Base-by-base conservation (phyloP, 805 yeast species). In the Cyberlindnera bimundalis region DNA sequence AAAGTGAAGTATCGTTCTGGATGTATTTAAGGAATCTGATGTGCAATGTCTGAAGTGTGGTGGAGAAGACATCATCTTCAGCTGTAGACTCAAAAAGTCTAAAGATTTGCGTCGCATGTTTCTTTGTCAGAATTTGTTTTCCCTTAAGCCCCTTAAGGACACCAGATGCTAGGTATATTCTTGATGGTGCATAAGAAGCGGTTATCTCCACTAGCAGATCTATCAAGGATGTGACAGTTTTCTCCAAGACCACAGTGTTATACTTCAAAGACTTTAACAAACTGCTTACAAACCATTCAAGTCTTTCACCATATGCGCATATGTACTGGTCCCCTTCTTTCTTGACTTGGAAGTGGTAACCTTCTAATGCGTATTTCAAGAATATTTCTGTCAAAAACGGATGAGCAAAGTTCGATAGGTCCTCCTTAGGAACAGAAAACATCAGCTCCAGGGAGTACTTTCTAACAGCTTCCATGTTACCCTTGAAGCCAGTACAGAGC, bases 401-500 rank as follows among this genome's bases (percentile, higher is more conserved):
- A 31, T 67, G 55, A 44, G 76, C 59, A 62, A 83, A 68, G 33
- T 77, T 51, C 18, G 65, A 50, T 37, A 79, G 62, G 47, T 77
- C 67, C 24, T 68, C 58, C 2, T 53, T 46, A 6, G 77, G 73
- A 23, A 86, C 65, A 9, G 73, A 63, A 29, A 82, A 70, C 32
- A 86, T 64, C 33, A 85, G 54, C 2, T 70, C 67, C 48, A 82
- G 59, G 1, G 85, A 66, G 51, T 77, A 79, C 50, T 76, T 79
- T 43, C 90, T 67, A 2, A 89, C 87, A 6, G 87, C 73, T 43
- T 86, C 96, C 78, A 82, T 78, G 1, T 86, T 71, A 0, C 90
- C 87, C 35, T 70, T 75, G 49, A 86, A 71, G 0, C 95, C 96
- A 13, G 87, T 82, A 5, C 87, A 74, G 9, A 88, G 65, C n/a